Percentiles rank a stretch among this genome's conserved stretches.
These are phyloP conservation scores for Colletotrichum tamarilloi DNA, from an alignment of 2,329 filamentous ascomycete species.

Conservation along the genomic window DNA sequence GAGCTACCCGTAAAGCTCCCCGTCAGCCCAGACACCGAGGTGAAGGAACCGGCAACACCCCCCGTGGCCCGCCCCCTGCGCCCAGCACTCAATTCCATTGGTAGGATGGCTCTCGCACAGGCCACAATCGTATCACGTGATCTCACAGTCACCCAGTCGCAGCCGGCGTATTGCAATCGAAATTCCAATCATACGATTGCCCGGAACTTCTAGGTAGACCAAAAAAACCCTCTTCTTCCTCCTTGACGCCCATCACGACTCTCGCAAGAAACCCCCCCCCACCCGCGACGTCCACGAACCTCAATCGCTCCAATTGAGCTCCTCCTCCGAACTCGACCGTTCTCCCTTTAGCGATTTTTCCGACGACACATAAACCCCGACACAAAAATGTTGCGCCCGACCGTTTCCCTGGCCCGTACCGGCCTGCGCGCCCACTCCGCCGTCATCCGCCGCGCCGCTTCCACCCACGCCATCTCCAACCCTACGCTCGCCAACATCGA, in stretches of 20 bases:
- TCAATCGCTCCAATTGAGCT: constrained; percentile 46
- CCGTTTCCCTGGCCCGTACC: constrained; percentile 65
- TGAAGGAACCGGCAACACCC: not conserved
- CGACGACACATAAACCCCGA: constrained; percentile 27
- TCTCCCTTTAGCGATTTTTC: constrained; percentile 31
- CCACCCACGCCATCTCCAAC: constrained; percentile 95
- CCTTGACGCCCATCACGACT: constrained; percentile 20
- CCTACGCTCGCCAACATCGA: constrained; percentile 98
- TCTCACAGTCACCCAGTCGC: constrained; percentile 20
- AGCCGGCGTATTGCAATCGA: constrained; percentile 36
- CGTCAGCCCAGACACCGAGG: constrained; percentile 25
- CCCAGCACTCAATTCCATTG: constrained; percentile 17
- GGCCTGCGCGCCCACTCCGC: constrained; percentile 53
- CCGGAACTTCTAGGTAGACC: constrained; percentile 34
- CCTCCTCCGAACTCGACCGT: constrained; percentile 30
- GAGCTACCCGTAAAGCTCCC: constrained; percentile 1
- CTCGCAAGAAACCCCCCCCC: constrained; percentile 8
- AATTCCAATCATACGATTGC: constrained; percentile 38
- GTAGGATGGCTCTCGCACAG: constrained; percentile 3
- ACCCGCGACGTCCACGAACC: constrained; percentile 21
- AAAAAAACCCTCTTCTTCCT: constrained; percentile 37
- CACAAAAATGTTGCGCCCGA: constrained; percentile 64
- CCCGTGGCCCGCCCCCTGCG: not conserved
- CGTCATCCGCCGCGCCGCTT: constrained; percentile 64
- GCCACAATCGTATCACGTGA: not conserved